Conservation (phyloP, 2,329 filamentous ascomycete genomes). For the Pseudogymnoascus sp. region DNA sequence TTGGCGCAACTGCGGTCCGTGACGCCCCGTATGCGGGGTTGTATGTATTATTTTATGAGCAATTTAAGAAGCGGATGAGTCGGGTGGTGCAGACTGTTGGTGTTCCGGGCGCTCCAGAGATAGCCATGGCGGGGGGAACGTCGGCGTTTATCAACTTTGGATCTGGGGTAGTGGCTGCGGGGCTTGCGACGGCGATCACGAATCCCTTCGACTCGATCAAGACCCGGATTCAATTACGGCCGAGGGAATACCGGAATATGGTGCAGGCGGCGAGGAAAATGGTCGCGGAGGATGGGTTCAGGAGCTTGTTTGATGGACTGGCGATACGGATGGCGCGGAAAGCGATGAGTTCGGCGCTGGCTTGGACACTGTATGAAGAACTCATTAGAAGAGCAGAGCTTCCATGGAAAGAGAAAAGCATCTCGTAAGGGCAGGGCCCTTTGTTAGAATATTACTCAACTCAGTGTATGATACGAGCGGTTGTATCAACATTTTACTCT, state of each 20-base stretch:
- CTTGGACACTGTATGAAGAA: constrained; percentile 97
- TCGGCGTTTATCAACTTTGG: constrained; percentile 73
- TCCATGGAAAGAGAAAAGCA: background rate
- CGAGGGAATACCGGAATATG: constrained; percentile 73
- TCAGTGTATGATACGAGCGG: background rate
- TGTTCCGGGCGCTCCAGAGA: constrained; percentile 14
- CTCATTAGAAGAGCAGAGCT: constrained; percentile 64
- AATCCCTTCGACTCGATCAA: constrained; percentile 98
- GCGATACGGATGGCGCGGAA: constrained; percentile 83
- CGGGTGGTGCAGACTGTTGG: constrained; percentile 19
- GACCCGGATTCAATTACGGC: constrained; percentile 87
- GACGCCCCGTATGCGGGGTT: constrained; percentile 96
- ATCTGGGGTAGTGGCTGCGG: constrained; percentile 73
- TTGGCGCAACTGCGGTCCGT: constrained; percentile 83
- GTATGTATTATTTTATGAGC: constrained; percentile 91
- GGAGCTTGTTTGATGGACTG: constrained; percentile 77
- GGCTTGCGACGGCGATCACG: constrained; percentile 75
- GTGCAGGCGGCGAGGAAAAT: constrained; percentile 67
- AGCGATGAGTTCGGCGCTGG: constrained; percentile 84
- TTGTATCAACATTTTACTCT: constrained; percentile 1
- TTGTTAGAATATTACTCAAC: background rate
- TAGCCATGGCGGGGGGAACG: constrained; percentile 26
- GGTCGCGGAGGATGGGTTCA: constrained; percentile 69
- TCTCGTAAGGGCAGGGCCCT: background rate
- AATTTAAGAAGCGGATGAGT: constrained; percentile 57